A percentile compares a stretch with the other conserved stretches of the same genome.
phyloP scores from a whole-genome alignment of 352 stramenopile genomes.

The Phytophthora palmivora region DNA sequence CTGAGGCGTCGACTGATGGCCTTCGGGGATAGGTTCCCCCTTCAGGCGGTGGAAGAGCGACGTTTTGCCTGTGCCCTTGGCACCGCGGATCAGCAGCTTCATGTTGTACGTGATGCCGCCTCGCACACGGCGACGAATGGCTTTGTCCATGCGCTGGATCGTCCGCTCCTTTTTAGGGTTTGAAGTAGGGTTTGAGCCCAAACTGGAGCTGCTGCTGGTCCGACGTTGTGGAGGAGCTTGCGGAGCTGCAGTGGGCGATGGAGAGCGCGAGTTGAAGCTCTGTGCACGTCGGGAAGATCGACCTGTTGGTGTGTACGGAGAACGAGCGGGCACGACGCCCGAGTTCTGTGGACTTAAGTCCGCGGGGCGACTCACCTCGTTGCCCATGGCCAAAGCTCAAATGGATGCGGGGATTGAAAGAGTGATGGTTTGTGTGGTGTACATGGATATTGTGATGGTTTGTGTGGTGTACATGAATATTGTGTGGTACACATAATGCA shows the following conservation, averaged over 20 bases:
- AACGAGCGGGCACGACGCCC: slow-evolving; percentile 28
- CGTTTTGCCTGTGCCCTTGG: slow-evolving; percentile 89
- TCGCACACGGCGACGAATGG: slow-evolving; percentile 80
- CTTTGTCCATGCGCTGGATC: slow-evolving; percentile 87
- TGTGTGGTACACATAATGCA: slow-evolving; percentile 9
- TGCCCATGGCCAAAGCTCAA: slow-evolving; percentile 48
- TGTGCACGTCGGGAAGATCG: slow-evolving; percentile 40
- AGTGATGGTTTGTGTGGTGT: slow-evolving; percentile 27
- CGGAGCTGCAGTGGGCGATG: slow-evolving; percentile 16
- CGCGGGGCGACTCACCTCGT: slow-evolving; percentile 59
- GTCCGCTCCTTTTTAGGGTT: slow-evolving; percentile 54
- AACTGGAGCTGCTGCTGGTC: slow-evolving; percentile 20
- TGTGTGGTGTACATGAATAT: too few relatives aligned
- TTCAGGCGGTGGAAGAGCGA: slow-evolving; percentile 88
- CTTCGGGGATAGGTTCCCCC: slow-evolving; percentile 71
- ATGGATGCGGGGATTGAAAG: slow-evolving; percentile 14
- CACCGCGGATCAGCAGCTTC: slow-evolving; percentile 89
- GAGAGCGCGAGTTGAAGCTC: slow-evolving; percentile 48
- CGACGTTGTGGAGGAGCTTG: slow-evolving; percentile 18
- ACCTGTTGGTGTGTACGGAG: slow-evolving; percentile 40
- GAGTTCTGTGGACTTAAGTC: slow-evolving; percentile 38
- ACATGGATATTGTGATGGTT: background rate
- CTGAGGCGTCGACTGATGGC: slow-evolving; percentile 82
- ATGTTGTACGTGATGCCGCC: slow-evolving; percentile 92
- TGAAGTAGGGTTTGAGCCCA: slow-evolving; percentile 17